Evolutionary conservation across 1,139 yeast species (phyloP).

Genomic region (Blastobotrys persicus): DNA sequence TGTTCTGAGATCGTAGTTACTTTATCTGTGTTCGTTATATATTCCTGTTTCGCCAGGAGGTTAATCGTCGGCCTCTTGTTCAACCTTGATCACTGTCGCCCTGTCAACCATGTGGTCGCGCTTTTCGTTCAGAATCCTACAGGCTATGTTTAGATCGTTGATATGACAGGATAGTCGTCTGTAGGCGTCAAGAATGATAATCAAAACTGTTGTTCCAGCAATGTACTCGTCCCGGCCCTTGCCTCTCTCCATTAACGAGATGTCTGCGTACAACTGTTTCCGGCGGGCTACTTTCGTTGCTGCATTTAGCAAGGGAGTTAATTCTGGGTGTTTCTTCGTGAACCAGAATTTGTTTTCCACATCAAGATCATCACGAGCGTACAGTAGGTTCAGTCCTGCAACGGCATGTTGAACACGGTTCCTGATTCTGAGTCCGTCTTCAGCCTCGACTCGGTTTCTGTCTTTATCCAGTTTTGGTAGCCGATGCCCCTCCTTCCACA

Average conservation of each 20-base stretch:
- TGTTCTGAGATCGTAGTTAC: no score
- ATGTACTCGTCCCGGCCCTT: background rate
- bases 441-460: background rate
- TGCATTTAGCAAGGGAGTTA: background rate
- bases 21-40: no score
- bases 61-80: no score
- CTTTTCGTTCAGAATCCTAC: background rate
- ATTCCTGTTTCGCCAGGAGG: no score
- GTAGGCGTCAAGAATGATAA: background rate
- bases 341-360: background rate
- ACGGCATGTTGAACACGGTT: no score
- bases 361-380: background rate
- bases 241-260: background rate
- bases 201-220: background rate
- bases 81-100: no score
- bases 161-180: background rate
- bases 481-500: background rate
- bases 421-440: background rate
- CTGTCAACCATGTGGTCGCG: no score
- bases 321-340: background rate
- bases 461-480: background rate
- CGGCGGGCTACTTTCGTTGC: background rate
- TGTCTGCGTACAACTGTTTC: background rate
- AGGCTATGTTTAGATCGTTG: background rate
- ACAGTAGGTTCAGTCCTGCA: background rate